Evolutionary conservation across 83 land plant genomes (phyloP).

Genomic region (Picea abies): DNA sequence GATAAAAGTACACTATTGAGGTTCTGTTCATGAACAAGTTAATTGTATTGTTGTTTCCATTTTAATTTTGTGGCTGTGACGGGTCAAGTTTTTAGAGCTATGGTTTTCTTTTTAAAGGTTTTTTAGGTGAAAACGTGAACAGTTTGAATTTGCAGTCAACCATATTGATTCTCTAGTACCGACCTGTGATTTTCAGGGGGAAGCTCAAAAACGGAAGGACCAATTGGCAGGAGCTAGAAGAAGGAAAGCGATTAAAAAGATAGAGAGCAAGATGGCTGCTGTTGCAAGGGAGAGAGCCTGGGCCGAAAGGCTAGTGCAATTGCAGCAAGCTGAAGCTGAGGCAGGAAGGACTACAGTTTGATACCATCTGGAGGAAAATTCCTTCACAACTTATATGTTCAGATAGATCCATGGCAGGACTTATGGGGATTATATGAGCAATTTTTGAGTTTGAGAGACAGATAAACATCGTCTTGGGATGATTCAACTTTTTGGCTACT

Average conservation of each 20-base stretch:
- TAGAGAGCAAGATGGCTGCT: conserved; percentile 74
- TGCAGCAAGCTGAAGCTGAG: conserved; percentile 51
- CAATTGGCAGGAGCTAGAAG: conserved; percentile 43
- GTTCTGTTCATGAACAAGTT: neutral
- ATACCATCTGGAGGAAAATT: neutral
- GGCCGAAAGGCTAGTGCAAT: conserved; percentile 56
- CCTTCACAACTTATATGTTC: neutral
- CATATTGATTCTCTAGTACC: neutral
- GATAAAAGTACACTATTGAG: neutral
- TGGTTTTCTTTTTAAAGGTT: neutral
- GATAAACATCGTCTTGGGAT: neutral
- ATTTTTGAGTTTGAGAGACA: neutral
- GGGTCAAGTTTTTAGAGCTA: neutral
- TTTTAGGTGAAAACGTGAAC: neutral
- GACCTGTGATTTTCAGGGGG: conserved; percentile 35
- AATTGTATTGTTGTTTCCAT: neutral
- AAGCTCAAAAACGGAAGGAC: conserved; percentile 54
- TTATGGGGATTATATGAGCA: neutral
- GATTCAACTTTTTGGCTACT: neutral
- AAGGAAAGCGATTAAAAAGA: conserved; percentile 36
- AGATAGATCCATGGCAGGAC: neutral
- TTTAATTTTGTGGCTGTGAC: neutral
- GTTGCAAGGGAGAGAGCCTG: conserved; percentile 83
- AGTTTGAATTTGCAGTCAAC: too few relatives aligned
- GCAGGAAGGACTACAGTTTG: neutral